Percentiles rank a stretch among this genome's conserved stretches.
Conservation (phyloP, 2,329 filamentous ascomycete genomes). For the Pyrenophora seminiperda region DNA sequence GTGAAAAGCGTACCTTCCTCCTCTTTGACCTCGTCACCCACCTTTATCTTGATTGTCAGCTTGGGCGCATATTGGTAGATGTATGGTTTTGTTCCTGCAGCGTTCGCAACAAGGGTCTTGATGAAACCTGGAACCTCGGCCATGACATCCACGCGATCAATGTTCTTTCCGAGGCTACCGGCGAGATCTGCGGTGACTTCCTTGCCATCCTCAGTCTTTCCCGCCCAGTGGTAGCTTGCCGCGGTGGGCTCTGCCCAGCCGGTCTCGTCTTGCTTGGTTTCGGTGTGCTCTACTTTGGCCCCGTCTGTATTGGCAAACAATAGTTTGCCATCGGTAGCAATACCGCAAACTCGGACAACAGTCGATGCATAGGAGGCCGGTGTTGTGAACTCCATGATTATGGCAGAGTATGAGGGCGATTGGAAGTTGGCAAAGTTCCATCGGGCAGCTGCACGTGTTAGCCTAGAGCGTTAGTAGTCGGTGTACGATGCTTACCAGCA, state of each 20-base stretch:
- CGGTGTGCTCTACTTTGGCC: constrained; percentile 67
- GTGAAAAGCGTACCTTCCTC: constrained; percentile 82
- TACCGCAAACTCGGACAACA: constrained; percentile 78
- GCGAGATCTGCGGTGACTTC: constrained; percentile 71
- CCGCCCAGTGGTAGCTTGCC: constrained; percentile 77
- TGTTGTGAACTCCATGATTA: constrained; percentile 96
- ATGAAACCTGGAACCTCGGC: constrained; percentile 93
- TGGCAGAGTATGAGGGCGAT: constrained; percentile 79
- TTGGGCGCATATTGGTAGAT: constrained; percentile 91
- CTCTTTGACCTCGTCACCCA: constrained; percentile 76
- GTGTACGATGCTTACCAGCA: constrained; percentile 61
- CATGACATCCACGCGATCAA: constrained; percentile 93
- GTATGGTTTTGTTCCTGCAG: constrained; percentile 92
- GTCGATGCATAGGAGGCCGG: constrained; percentile 91
- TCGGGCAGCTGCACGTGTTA: constrained; percentile 62
- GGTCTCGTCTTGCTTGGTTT: constrained; percentile 75
- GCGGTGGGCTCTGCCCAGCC: constrained; percentile 87
- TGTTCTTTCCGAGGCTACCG: constrained; percentile 68
- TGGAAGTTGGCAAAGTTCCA: constrained; percentile 98
- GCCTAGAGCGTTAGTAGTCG: not conserved
- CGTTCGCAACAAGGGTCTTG: constrained; percentile 87
- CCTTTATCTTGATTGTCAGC: constrained; percentile 79
- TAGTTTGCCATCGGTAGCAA: constrained; percentile 81
- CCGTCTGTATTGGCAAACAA: constrained; percentile 71
- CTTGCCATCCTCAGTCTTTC: constrained; percentile 77